A percentile compares a stretch with the other conserved stretches of the same genome.
These are phyloP conservation scores for Alternaria novae-zelandiae DNA, from an alignment of 2,329 filamentous ascomycete genomes.

Conservation along the genomic window DNA sequence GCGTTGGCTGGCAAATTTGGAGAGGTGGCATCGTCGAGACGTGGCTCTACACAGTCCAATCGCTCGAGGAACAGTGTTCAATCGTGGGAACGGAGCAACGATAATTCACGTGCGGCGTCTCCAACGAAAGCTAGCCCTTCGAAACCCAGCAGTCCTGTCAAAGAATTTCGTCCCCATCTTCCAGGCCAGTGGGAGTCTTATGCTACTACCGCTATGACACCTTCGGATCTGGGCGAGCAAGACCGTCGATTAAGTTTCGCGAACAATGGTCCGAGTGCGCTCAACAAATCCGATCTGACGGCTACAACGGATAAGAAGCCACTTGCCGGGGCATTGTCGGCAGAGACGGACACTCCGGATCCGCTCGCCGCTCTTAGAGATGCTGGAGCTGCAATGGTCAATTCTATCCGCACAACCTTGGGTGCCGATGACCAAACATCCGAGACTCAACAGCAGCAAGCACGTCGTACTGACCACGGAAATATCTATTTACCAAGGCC, in stretches of 20 bases:
- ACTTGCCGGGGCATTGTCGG: constrained; percentile 27
- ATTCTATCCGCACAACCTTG: constrained; percentile 51
- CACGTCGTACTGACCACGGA: constrained; percentile 24
- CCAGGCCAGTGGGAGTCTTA: constrained; percentile 63
- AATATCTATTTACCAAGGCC: constrained; percentile 48
- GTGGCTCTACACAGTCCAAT: constrained; percentile 55
- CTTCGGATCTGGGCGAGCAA: constrained; percentile 34
- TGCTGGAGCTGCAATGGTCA: constrained; percentile 57
- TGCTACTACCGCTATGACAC: constrained; percentile 48
- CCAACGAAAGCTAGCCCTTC: constrained; percentile 36
- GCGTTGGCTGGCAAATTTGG: constrained; percentile 60
- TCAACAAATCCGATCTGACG: constrained; percentile 41
- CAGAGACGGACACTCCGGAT: constrained; percentile 23
- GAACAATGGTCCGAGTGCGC: constrained; percentile 16
- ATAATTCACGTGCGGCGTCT: constrained; percentile 44
- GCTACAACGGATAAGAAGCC: constrained; percentile 47
- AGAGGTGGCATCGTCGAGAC: constrained; percentile 53
- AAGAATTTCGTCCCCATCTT: constrained; percentile 57
- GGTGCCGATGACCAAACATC: constrained; percentile 36
- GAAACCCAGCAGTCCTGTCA: constrained; percentile 46
- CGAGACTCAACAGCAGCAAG: constrained; percentile 16
- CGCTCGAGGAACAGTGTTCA: constrained; percentile 49
- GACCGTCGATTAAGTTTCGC: constrained; percentile 34
- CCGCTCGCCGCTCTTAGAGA: constrained; percentile 54
- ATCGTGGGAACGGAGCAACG: constrained; percentile 49